Evolutionary conservation across 176 grass and related monocot species (phyloP).

Genomic region (Luzula sylvatica): DNA sequence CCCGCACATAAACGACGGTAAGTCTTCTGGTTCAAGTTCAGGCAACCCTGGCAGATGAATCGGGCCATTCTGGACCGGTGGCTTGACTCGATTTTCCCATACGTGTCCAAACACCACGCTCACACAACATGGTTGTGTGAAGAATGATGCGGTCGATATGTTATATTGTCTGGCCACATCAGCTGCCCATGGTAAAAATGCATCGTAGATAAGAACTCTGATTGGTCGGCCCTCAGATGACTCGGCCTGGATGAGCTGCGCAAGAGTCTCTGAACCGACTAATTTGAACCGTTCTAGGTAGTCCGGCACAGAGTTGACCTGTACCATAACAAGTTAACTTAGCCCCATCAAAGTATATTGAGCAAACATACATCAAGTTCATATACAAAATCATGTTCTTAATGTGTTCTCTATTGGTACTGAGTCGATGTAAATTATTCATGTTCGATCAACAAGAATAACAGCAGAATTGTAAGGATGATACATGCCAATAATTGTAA

Average conservation of each 20-base stretch:
- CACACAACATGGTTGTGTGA: conserved; percentile 51
- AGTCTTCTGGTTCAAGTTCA: conserved; percentile 20
- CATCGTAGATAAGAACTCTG: conserved; percentile 47
- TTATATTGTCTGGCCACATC: conserved; percentile 23
- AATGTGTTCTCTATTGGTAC: no score
- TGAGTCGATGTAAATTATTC: no score
- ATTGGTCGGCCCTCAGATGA: conserved; percentile 30
- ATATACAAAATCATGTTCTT: no score
- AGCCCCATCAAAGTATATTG: neutral
- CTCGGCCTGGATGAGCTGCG: conserved; percentile 33
- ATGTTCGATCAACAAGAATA: no score
- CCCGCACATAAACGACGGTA: conserved; percentile 38
- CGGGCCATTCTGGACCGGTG: conserved; percentile 12
- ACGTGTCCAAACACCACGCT: conserved; percentile 41
- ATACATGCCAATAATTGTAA: no score
- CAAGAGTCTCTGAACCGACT: conserved; percentile 33
- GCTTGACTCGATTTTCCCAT: conserved; percentile 15
- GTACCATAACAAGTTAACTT: neutral
- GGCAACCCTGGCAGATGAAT: conserved; percentile 34
- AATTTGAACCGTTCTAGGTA: conserved; percentile 36
- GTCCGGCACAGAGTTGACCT: neutral
- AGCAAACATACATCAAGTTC: neutral
- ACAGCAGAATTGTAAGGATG: no score
- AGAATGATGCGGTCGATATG: conserved; percentile 25
- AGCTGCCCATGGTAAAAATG: conserved; percentile 48